Evolutionary conservation across 768 basidiomycete species (phyloP).

Genomic region (Fistulinella prunicolor): DNA sequence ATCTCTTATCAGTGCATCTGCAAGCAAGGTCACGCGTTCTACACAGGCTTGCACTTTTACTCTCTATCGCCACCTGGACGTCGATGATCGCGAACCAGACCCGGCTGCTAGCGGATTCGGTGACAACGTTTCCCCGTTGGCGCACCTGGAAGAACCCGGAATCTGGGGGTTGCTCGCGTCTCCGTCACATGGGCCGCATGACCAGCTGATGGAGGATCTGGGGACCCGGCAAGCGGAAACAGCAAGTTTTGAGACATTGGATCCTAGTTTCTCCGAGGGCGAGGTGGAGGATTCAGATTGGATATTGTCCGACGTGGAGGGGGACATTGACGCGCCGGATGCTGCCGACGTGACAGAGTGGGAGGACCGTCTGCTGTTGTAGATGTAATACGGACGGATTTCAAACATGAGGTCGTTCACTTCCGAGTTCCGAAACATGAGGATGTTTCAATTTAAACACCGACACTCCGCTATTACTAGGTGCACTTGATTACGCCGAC

Average conservation of each 20-base stretch:
- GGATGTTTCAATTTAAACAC: slow-evolving; percentile 23
- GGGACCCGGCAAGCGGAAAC: slow-evolving; percentile 3
- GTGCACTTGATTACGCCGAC: slow-evolving; percentile 18
- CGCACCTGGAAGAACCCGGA: slow-evolving; percentile 19
- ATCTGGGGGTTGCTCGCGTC: slow-evolving; percentile 2
- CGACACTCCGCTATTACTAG: slow-evolving; percentile 27
- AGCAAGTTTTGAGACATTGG: slow-evolving; percentile 14
- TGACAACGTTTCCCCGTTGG: slow-evolving; percentile 12
- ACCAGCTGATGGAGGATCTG: slow-evolving; percentile 13
- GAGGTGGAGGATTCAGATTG: slow-evolving; percentile 13
- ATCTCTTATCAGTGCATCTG: slow-evolving; percentile 25
- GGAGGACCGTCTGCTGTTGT: slow-evolving; percentile 3
- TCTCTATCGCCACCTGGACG: slow-evolving; percentile 18
- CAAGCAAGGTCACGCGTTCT: slow-evolving; percentile 17
- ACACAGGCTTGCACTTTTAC: slow-evolving; percentile 8
- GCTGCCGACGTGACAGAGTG: slow-evolving; percentile 2
- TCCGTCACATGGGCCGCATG: slow-evolving; percentile 14
- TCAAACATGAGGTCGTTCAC: slow-evolving; percentile 13
- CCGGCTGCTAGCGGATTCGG: slow-evolving; percentile 10
- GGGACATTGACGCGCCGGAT: slow-evolving; percentile 2
- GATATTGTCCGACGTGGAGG: slow-evolving; percentile 16
- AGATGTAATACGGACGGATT: slow-evolving; percentile 13
- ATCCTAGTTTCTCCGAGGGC: slow-evolving; percentile 5
- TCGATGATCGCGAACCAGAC: slow-evolving; percentile 7
- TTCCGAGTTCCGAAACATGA: slow-evolving; percentile 34